Evolutionary conservation across 2,329 filamentous ascomycete species (phyloP).

Genomic region (Ophiognomonia clavigignenti-juglandacearum): DNA sequence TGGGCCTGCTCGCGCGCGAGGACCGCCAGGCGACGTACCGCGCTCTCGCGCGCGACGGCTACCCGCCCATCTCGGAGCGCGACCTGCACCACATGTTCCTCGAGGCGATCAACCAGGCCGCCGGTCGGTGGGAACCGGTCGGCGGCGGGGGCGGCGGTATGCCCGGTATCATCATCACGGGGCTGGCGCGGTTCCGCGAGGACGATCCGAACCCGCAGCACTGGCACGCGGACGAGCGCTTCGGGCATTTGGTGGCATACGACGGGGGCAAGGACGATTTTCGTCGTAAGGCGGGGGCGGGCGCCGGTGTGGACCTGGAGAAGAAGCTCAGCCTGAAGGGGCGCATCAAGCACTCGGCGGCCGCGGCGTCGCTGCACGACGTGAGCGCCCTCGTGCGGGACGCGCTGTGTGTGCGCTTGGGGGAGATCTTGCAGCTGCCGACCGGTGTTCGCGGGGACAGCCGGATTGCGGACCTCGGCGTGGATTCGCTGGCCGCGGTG

Average conservation of each 20-base stretch:
- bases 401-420: slow-evolving; percentile 27
- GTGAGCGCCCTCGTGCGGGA: no score
- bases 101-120: slow-evolving; percentile 43
- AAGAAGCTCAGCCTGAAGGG: no score
- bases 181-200: slow-evolving; percentile 33
- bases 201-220: slow-evolving; percentile 26
- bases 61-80: slow-evolving; percentile 43
- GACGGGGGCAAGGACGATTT: slow-evolving; percentile 18
- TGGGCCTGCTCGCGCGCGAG: slow-evolving; percentile 35
- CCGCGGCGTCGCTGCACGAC: no score
- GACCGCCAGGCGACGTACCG: slow-evolving; percentile 34
- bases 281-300: slow-evolving; percentile 22
- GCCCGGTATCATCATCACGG: slow-evolving; percentile 31
- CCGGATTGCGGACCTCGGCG: slow-evolving; percentile 32
- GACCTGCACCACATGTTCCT: slow-evolving; percentile 48
- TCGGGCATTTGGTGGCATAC: slow-evolving; percentile 32
- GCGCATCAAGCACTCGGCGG: no score
- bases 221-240: slow-evolving; percentile 40
- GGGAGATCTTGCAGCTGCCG: slow-evolving; percentile 26
- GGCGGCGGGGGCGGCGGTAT: no score
- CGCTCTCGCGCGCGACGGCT: slow-evolving; percentile 37
- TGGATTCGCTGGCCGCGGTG: slow-evolving; percentile 36
- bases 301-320: no score
- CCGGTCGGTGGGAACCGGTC: no score
- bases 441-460: slow-evolving; percentile 26